phyloP scores from a whole-genome alignment of 768 basidiomycete genomes.

The Clathrus columnatus region DNA sequence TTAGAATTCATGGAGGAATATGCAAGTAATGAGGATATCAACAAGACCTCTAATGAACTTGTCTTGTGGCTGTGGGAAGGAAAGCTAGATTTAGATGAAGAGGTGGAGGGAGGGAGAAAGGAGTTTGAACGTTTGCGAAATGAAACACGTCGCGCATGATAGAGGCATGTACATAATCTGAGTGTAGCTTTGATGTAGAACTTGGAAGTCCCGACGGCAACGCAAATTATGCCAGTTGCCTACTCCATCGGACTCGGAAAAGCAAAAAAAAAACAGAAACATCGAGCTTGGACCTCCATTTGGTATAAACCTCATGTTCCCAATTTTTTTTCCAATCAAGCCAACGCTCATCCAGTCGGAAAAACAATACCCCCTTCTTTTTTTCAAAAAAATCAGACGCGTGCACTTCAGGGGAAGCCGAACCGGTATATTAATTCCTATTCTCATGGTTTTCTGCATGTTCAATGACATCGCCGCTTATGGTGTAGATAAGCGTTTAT shows the following conservation, averaged over 20 bases:
- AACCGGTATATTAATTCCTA: too few relatives aligned
- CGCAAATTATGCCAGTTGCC: neutral
- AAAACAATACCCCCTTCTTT: too few relatives aligned
- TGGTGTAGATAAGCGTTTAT: too few relatives aligned
- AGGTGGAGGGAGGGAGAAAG: constrained; percentile 4
- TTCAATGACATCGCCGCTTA: too few relatives aligned
- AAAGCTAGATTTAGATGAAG: constrained; percentile 8
- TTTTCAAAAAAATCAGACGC: too few relatives aligned
- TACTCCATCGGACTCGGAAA: neutral
- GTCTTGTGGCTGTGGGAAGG: constrained; percentile 55
- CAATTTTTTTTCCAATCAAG: neutral
- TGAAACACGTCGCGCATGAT: neutral
- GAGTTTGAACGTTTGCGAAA: neutral
- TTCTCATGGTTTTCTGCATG: too few relatives aligned
- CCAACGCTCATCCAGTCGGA: too few relatives aligned
- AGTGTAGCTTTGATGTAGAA: neutral
- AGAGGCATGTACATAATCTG: neutral
- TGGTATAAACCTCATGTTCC: neutral
- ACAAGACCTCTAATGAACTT: constrained; percentile 35
- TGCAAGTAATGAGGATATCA: constrained; percentile 30
- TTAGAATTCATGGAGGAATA: constrained; percentile 26
- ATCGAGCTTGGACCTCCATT: neutral
- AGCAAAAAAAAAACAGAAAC: neutral
- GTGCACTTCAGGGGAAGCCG: too few relatives aligned
- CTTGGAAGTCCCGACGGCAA: neutral